Conservation (phyloP, 148 eudicot species). For the Cornus suecica region DNA sequence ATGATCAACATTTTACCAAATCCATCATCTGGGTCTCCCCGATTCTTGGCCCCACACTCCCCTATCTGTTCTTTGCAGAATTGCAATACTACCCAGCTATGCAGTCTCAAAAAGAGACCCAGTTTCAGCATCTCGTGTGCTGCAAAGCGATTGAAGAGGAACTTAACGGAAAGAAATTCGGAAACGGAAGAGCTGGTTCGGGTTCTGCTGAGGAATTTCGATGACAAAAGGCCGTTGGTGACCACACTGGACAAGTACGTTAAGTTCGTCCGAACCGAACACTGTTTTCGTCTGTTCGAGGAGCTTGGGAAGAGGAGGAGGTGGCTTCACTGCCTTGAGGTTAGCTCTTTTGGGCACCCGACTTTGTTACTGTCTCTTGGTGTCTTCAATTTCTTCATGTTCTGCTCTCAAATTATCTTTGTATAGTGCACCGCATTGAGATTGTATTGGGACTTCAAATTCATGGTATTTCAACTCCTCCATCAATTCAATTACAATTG, state of each 20-base stretch:
- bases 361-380: not conserved
- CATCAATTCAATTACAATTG: too few species aligned
- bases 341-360: constrained; percentile 10
- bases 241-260: constrained; percentile 65
- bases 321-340: constrained; percentile 99
- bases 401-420: too few species aligned
- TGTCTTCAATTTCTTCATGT: not conserved
- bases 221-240: constrained; percentile 54
- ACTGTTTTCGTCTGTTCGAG: constrained; percentile 89
- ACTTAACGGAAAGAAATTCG: constrained; percentile 23
- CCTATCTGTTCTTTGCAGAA: not conserved
- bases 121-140: not conserved
- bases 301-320: constrained; percentile 72
- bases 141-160: constrained; percentile 33
- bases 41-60: not conserved
- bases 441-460: too few species aligned
- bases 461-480: too few species aligned
- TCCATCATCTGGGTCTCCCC: constrained; percentile 6
- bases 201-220: constrained; percentile 42
- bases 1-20: not conserved
- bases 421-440: too few species aligned
- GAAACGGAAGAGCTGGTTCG: constrained; percentile 63
- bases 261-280: constrained; percentile 63
- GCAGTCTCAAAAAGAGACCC: not conserved
- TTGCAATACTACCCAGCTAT: not conserved